Conservation (phyloP, 1,139 yeast species). For the Blastobotrys arbuscula region DNA sequence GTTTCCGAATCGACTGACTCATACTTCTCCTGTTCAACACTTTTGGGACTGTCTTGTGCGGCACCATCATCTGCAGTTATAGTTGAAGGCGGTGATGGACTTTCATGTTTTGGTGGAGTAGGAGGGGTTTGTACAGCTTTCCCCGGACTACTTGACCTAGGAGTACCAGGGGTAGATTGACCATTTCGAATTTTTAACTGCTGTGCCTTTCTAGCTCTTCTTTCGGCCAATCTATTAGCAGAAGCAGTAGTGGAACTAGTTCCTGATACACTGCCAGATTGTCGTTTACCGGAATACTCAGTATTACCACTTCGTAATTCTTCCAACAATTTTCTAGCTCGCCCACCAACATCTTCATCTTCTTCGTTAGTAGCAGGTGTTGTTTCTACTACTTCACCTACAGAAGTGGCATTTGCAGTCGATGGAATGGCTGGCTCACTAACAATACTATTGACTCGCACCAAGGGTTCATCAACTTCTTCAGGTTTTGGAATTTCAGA, state of each 20-base stretch:
- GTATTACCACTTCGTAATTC: conserved; percentile 45
- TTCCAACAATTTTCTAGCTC: conserved; percentile 56
- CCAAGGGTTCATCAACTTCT: conserved; percentile 3
- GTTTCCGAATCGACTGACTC: no score
- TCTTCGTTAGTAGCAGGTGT: conserved; percentile 2
- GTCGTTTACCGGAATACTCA: conserved; percentile 17
- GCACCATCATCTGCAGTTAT: neutral
- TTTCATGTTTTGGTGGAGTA: no score
- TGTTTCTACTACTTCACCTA: no score
- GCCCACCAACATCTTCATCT: conserved; percentile 48
- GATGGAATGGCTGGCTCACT: conserved; percentile 14
- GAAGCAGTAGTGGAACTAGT: conserved; percentile 14
- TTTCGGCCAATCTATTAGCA: conserved; percentile 24
- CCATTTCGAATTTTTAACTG: conserved; percentile 18
- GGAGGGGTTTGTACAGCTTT: no score
- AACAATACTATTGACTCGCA: conserved; percentile 11
- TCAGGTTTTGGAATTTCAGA: neutral
- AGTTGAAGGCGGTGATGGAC: no score
- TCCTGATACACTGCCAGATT: conserved; percentile 15
- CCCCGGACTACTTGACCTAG: no score
- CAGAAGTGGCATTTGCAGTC: neutral
- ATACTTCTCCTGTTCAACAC: no score
- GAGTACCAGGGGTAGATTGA: no score
- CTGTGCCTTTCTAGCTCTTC: conserved; percentile 27
- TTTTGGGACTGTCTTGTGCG: no score